Conservation (phyloP, 306 rosid species). For the Cotoneaster glaucophyllus region DNA sequence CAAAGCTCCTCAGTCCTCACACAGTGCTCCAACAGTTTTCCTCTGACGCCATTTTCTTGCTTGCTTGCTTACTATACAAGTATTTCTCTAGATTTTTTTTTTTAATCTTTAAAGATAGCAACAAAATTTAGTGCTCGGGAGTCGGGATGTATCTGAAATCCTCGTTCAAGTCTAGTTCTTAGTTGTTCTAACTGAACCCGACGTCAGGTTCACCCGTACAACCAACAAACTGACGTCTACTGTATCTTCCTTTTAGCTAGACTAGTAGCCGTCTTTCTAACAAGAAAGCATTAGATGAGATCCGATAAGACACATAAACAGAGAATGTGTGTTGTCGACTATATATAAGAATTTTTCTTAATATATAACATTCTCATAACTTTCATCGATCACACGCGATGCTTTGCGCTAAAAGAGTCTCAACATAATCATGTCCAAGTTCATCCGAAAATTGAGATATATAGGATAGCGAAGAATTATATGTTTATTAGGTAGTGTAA, state of each 20-base stretch:
- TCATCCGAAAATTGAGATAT: not conserved
- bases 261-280: too few species aligned
- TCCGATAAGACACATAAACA: too few species aligned
- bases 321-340: accelerated
- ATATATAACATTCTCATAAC: too few species aligned
- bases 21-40: not conserved
- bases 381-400: not conserved
- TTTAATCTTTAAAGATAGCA: not conserved
- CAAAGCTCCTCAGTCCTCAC: not conserved
- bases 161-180: not conserved
- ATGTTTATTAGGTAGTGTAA: not conserved
- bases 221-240: not conserved
- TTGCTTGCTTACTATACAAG: not conserved
- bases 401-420: not conserved
- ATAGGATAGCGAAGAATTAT: not conserved
- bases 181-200: not conserved
- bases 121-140: not conserved
- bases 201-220: slow-evolving; percentile 15
- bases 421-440: not conserved
- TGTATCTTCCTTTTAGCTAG: not conserved
- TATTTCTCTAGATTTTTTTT: not conserved
- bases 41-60: not conserved
- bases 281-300: too few species aligned
- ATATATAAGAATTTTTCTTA: not conserved
- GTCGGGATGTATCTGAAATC: not conserved